A percentile compares a stretch with the other conserved stretches of the same genome.
Conservation (phyloP, 2,329 filamentous ascomycete genomes). For the Pseudopyrenochaeta lycopersici region DNA sequence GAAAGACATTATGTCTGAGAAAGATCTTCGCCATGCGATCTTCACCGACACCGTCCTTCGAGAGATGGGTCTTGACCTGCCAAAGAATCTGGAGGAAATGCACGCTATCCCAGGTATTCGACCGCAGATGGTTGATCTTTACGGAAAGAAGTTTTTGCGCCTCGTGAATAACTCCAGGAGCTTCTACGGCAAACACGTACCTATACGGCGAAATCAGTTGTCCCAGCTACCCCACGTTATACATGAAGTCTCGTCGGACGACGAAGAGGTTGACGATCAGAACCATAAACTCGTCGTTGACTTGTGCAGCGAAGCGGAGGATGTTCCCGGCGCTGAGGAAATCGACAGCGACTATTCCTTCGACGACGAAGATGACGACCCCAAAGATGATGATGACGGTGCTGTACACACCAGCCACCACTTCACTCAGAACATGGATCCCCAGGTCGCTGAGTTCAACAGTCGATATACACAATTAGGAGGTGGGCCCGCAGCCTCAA, state of each 20-base stretch:
- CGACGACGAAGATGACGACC: slow-evolving; percentile 28
- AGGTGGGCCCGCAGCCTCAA: slow-evolving; percentile 11
- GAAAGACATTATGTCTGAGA: slow-evolving; percentile 68
- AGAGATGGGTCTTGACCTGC: slow-evolving; percentile 77
- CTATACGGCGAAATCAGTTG: slow-evolving; percentile 21
- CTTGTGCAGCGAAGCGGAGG: slow-evolving; percentile 48
- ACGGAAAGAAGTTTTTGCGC: slow-evolving; percentile 69
- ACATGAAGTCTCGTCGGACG: slow-evolving; percentile 47
- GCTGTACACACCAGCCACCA: slow-evolving; percentile 36
- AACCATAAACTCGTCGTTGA: slow-evolving; percentile 61
- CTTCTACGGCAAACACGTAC: slow-evolving; percentile 27
- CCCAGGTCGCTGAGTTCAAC: slow-evolving; percentile 42
- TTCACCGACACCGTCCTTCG: slow-evolving; percentile 76
- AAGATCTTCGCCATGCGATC: slow-evolving; percentile 63
- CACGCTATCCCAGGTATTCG: slow-evolving; percentile 70
- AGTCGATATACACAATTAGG: slow-evolving; percentile 31
- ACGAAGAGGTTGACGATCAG: slow-evolving; percentile 56
- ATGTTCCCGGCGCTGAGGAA: slow-evolving; percentile 14
- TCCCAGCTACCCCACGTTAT: slow-evolving; percentile 25
- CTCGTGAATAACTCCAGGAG: slow-evolving; percentile 58
- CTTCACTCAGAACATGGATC: slow-evolving; percentile 36
- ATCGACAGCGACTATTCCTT: slow-evolving; percentile 31
- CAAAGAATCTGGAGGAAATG: slow-evolving; percentile 69
- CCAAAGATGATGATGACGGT: slow-evolving; percentile 34
- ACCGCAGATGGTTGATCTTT: slow-evolving; percentile 66